These are phyloP conservation scores for Microdochium trichocladiopsis DNA, from an alignment of 2,329 filamentous ascomycete genomes.

Conservation along the genomic window DNA sequence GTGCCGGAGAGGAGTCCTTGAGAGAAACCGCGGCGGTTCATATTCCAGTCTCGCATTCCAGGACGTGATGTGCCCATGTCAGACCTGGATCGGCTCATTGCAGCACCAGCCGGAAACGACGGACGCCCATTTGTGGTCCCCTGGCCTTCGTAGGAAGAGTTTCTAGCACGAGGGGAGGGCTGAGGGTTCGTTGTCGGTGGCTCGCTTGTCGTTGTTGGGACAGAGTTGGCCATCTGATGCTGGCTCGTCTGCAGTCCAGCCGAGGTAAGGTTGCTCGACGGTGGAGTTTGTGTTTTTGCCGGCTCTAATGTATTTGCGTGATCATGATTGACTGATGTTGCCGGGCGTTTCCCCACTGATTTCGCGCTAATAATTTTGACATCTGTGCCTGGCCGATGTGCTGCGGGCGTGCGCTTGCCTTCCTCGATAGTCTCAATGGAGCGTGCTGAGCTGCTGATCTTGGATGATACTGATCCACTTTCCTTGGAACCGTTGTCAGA, in stretches of 20 bases:
- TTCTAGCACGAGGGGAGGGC: not conserved
- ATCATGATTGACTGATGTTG: not conserved
- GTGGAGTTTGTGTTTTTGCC: too few species aligned
- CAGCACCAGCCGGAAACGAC: not conserved
- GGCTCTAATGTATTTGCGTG: not conserved
- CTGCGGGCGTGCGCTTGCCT: conserved; percentile 8
- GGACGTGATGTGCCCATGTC: conserved; percentile 11
- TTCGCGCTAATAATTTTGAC: conserved; percentile 29
- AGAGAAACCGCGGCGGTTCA: conserved; percentile 6
- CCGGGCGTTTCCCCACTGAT: conserved; percentile 40
- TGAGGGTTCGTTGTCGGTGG: not conserved
- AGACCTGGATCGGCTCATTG: conserved; percentile 16
- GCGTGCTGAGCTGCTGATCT: conserved; percentile 10
- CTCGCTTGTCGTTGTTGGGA: not conserved
- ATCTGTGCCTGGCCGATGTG: too few species aligned
- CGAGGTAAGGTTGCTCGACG: too few species aligned
- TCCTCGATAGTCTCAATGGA: conserved; percentile 7
- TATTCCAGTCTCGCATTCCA: conserved; percentile 12
- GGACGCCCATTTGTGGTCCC: conserved; percentile 4
- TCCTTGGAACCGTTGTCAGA: conserved; percentile 26
- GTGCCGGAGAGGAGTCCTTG: conserved; percentile 22
- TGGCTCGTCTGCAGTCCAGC: too few species aligned
- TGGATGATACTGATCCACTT: conserved; percentile 13
- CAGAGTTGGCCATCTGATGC: too few species aligned
- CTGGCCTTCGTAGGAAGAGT: not conserved